Conservation (phyloP, 2,329 filamentous ascomycete genomes). For the Blastomyces parvus region DNA sequence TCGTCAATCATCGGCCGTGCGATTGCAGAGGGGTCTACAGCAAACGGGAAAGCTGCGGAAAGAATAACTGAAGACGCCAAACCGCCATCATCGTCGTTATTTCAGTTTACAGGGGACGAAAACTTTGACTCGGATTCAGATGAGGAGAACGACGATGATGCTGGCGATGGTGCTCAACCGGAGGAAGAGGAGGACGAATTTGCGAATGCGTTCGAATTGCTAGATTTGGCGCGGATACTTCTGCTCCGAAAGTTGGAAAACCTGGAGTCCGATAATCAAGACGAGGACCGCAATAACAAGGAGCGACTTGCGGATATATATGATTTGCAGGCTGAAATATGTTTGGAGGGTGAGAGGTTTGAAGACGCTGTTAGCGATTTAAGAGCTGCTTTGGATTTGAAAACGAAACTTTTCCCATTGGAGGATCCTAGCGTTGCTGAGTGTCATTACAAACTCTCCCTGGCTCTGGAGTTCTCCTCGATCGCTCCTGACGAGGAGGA, state of each 20-base stretch:
- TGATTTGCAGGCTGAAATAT: conserved; percentile 89
- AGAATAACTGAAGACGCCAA: conserved; percentile 12
- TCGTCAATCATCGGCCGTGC: conserved; percentile 20
- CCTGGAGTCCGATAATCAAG: conserved; percentile 28
- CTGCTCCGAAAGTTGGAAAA: conserved; percentile 47
- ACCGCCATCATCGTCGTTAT: conserved; percentile 46
- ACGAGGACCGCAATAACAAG: conserved; percentile 53
- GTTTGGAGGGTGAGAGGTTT: conserved; percentile 92
- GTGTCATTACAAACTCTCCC: conserved; percentile 90
- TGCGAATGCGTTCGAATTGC: conserved; percentile 53
- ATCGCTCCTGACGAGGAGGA: conserved; percentile 47
- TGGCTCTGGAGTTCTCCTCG: conserved; percentile 88
- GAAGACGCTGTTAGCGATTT: conserved; percentile 77
- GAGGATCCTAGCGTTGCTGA: conserved; percentile 84
- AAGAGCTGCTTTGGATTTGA: conserved; percentile 65
- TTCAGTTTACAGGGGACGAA: conserved; percentile 90
- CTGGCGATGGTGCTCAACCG: conserved; percentile 40
- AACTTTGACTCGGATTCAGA: conserved; percentile 73
- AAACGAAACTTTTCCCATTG: conserved; percentile 65
- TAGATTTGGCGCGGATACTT: conserved; percentile 53
- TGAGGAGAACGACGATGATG: conserved; percentile 47
- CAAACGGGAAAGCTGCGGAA: conserved; percentile 9
- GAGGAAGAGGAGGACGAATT: conserved; percentile 58
- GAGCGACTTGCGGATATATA: conserved; percentile 87
- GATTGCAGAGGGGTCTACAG: conserved; percentile 19